phyloP scores from a whole-genome alignment of 2,329 filamentous ascomycete genomes.

The Aspergillus sp. region DNA sequence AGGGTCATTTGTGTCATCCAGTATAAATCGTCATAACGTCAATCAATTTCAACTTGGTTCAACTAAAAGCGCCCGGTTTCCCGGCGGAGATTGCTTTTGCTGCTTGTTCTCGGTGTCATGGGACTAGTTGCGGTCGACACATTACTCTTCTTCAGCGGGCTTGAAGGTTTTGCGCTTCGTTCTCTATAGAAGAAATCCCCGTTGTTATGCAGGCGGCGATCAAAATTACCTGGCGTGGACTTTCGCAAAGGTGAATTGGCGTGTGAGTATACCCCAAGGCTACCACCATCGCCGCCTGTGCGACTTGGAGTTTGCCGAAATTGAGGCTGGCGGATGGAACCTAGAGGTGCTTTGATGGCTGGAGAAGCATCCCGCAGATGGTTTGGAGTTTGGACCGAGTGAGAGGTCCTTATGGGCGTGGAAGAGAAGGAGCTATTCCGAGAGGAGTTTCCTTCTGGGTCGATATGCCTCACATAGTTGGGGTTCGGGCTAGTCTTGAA shows the following conservation, averaged over 20 bases:
- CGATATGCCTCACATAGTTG: conserved; percentile 71
- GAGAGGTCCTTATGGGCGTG: conserved; percentile 42
- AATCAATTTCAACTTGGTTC: conserved; percentile 3
- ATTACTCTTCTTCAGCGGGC: conserved; percentile 45
- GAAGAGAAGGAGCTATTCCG: conserved; percentile 41
- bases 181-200: conserved; percentile 39
- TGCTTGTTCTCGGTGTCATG: conserved; percentile 33
- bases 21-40: background rate
- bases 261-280: conserved; percentile 75
- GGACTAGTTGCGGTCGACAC: conserved; percentile 37
- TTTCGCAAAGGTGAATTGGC: conserved; percentile 82
- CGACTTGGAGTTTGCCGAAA: conserved; percentile 46
- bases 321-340: conserved; percentile 56
- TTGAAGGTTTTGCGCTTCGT: conserved; percentile 35
- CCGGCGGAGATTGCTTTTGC: conserved; percentile 33
- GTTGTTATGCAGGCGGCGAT: conserved; percentile 40
- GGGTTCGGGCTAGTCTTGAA: conserved; percentile 83
- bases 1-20: conserved; percentile 4
- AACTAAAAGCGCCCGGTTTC: conserved; percentile 31
- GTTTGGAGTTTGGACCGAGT: conserved; percentile 40
- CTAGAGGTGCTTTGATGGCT: conserved; percentile 38
- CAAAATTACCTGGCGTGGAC: conserved; percentile 60
- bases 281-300: conserved; percentile 67
- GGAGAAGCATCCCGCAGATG: conserved; percentile 51
- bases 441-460: conserved; percentile 58